These are phyloP conservation scores for Kwoniella botswanensis DNA, from an alignment of 768 basidiomycete species.

Conservation along the genomic window DNA sequence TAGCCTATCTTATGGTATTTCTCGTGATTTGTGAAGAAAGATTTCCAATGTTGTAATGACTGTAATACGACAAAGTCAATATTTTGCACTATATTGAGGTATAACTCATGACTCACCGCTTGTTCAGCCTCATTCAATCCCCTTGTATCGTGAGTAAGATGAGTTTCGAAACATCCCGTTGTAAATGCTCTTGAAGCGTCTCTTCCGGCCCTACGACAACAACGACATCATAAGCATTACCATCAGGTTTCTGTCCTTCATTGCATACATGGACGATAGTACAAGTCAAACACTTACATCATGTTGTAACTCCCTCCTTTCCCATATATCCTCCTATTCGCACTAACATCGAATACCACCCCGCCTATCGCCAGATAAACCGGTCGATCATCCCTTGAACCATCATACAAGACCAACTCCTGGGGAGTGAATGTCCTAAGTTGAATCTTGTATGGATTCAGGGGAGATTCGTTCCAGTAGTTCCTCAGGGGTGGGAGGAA, in stretches of 20 bases:
- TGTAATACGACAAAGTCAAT: conserved; percentile 49
- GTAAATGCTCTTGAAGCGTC: conserved; percentile 92
- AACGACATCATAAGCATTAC: conserved; percentile 14
- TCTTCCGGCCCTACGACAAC: conserved; percentile 65
- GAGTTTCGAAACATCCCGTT: conserved; percentile 89
- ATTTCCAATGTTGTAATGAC: conserved; percentile 86
- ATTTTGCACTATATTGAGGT: neutral
- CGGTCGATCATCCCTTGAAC: conserved; percentile 66
- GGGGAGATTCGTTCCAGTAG: conserved; percentile 29
- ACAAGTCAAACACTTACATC: conserved; percentile 47
- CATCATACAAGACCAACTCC: conserved; percentile 72
- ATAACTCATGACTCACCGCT: conserved; percentile 62
- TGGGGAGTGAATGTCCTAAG: conserved; percentile 69
- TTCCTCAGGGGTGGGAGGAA: conserved; percentile 22
- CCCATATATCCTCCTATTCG: conserved; percentile 76
- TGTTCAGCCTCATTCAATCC: conserved; percentile 76
- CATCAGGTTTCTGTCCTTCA: conserved; percentile 34
- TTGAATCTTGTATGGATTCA: conserved; percentile 67
- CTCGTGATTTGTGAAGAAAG: conserved; percentile 81
- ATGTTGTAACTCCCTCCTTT: conserved; percentile 70
- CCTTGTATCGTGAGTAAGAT: conserved; percentile 88
- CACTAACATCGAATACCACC: conserved; percentile 90
- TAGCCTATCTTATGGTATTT: conserved; percentile 77
- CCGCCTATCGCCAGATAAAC: conserved; percentile 90
- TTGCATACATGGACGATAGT: neutral